These are phyloP conservation scores for Verticillium longisporum DNA, from an alignment of 2,329 filamentous ascomycete species.

Conservation along the genomic window DNA sequence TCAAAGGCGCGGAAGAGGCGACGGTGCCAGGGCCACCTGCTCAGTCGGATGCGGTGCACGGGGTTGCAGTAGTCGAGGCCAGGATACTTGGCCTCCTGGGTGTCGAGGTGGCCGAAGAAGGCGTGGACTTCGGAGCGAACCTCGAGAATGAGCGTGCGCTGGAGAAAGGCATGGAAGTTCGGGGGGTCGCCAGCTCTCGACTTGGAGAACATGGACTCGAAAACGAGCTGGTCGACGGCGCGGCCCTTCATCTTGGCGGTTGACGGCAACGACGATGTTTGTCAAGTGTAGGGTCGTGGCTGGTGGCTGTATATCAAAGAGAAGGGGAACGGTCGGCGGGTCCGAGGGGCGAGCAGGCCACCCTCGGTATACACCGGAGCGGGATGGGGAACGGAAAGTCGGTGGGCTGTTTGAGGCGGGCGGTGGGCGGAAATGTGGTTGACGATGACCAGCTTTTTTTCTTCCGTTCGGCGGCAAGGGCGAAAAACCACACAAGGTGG, in stretches of 20 bases:
- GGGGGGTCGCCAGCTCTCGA: conserved; percentile 61
- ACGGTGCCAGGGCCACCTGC: conserved; percentile 69
- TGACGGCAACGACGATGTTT: not conserved
- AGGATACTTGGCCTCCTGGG: conserved; percentile 73
- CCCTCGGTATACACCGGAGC: not conserved
- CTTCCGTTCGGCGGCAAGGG: too few relatives aligned
- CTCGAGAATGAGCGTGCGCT: conserved; percentile 66
- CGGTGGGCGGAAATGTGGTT: not conserved
- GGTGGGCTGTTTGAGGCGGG: not conserved
- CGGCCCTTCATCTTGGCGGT: conserved; percentile 59
- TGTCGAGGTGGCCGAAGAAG: conserved; percentile 75
- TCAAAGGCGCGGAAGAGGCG: conserved; percentile 73
- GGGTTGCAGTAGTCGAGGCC: conserved; percentile 70
- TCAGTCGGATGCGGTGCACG: conserved; percentile 70
- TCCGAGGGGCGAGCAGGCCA: not conserved
- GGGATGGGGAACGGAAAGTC: not conserved
- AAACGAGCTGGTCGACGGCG: conserved; percentile 65
- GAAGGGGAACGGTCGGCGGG: not conserved
- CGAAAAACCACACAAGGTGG: too few relatives aligned
- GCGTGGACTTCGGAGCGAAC: conserved; percentile 72
- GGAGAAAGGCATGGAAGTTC: conserved; percentile 64
- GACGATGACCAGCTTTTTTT: not conserved
- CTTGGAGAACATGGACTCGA: conserved; percentile 66
- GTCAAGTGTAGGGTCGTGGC: not conserved
- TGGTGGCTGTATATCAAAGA: not conserved